Conservation (phyloP, 257 asterid species). For the Avicennia marina region DNA sequence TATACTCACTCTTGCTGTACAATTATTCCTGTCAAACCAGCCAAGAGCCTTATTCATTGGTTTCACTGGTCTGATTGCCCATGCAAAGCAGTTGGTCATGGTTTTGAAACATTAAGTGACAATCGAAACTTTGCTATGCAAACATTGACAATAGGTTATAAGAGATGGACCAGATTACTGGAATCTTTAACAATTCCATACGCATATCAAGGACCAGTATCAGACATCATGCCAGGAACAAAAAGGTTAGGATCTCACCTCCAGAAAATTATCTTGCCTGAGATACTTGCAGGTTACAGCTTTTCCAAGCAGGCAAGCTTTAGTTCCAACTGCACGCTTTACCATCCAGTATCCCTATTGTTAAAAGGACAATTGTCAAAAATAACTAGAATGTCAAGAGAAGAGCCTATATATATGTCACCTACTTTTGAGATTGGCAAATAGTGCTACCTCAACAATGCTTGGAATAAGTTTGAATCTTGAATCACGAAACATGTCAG, state of each 20-base stretch:
- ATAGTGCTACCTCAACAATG: slow-evolving; percentile 69
- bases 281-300: slow-evolving; percentile 93
- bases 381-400: slow-evolving; percentile 12
- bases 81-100: not conserved
- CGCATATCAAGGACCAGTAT: slow-evolving; percentile 1
- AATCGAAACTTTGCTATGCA: not conserved
- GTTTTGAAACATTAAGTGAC: not conserved
- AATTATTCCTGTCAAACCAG: too few species aligned
- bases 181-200: not conserved
- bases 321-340: slow-evolving; percentile 97
- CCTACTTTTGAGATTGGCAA: not conserved
- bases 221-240: not conserved
- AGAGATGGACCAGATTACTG: not conserved
- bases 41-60: not conserved
- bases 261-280: slow-evolving; percentile 93
- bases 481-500: slow-evolving; percentile 87
- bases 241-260: slow-evolving; percentile 46
- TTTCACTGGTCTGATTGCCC: not conserved
- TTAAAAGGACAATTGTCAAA: slow-evolving; percentile 6
- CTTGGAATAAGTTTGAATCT: slow-evolving; percentile 98
- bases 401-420: not conserved
- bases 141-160: not conserved
- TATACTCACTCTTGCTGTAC: not conserved
- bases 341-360: slow-evolving; percentile 99
- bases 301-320: slow-evolving; percentile 95